Base-by-base conservation (phyloP, 1,284 basidiomycete genomes). In the Apiotrichum gamsii region DNA sequence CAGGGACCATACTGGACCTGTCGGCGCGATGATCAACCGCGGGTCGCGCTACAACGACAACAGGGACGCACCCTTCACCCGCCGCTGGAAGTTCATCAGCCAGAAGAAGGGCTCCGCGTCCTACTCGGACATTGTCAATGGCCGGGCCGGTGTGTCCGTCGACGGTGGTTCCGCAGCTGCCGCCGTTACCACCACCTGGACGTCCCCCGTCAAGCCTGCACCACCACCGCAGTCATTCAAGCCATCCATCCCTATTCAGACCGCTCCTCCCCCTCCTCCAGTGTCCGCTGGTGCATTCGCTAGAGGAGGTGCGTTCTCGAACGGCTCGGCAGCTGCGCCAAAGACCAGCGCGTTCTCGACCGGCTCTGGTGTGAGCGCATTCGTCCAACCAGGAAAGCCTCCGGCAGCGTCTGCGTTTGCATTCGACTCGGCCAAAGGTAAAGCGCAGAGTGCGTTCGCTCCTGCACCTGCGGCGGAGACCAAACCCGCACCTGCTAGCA, bases 51-150 rank as follows among this genome's bases (percentile, higher is more conserved):
- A 77, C 16, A 83, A 86, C 19, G 49, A 84, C 76, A 20, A 84
- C 87, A 79, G 74, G 74, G 50, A 83, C 81, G 48, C 87, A 81
- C 63, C 77, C 70, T n/a, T 74, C 79, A 62, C 76, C 81, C 19
- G 83, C 75, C 5, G 50, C 76, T 79, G 67, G 84, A 83, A 53
- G 80, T 78, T 86, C 45, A 85, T 93, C 50, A 87, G 90, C 53
- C 74, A 72, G 15, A 84, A 93, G 59, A 76, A 82, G 28, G 81
- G 79, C 0, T 74, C 76, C 4, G 69, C 83, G 30, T 74, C 76
- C 5, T 79, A 84, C 44, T 76, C 79, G 2, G 81, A 89, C 46
- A 78, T 94, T 47, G 87, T 94, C 49, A 87, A 94, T 60, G 89
- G 88, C 1, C 70, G 76, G n/a, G 76, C 76, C 8, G 64, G 66